Evolutionary conservation across 768 basidiomycete genomes (phyloP).

Genomic region (Omphalotus guepiniiformis): DNA sequence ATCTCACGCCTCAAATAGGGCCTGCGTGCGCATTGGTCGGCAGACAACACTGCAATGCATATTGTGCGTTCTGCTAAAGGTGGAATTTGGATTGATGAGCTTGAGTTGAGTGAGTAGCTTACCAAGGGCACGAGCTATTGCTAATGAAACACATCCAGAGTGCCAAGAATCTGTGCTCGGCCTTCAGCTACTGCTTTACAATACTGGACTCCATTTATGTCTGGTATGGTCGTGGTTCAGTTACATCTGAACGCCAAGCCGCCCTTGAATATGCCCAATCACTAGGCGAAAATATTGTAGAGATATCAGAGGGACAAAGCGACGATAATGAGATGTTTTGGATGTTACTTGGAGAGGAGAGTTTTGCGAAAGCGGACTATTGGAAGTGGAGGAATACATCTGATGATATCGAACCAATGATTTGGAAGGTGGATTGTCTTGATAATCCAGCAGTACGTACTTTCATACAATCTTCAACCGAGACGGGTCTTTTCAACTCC

Average conservation of each 20-base stretch:
- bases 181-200: slow-evolving; percentile 76
- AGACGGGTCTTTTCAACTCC: slow-evolving; percentile 7
- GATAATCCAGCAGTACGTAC: slow-evolving; percentile 36
- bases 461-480: neutral
- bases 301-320: slow-evolving; percentile 61
- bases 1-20: slow-evolving; percentile 60
- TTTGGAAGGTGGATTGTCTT: slow-evolving; percentile 55
- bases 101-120: too few relatives aligned
- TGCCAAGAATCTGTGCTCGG: slow-evolving; percentile 72
- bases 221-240: slow-evolving; percentile 78
- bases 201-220: slow-evolving; percentile 70
- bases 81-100: slow-evolving; percentile 62
- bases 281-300: slow-evolving; percentile 42
- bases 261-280: slow-evolving; percentile 57
- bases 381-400: slow-evolving; percentile 66
- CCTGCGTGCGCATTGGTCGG: slow-evolving; percentile 65
- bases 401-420: slow-evolving; percentile 39
- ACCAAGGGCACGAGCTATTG: too few relatives aligned
- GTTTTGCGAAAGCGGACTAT: slow-evolving; percentile 75
- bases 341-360: slow-evolving; percentile 76
- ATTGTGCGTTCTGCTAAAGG: slow-evolving; percentile 50
- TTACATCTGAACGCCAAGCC: slow-evolving; percentile 51
- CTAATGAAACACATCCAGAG: slow-evolving; percentile 33
- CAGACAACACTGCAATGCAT: slow-evolving; percentile 83
- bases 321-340: slow-evolving; percentile 80